Evolutionary conservation across 257 asterid species (phyloP).

Genomic region (Avicennia marina): DNA sequence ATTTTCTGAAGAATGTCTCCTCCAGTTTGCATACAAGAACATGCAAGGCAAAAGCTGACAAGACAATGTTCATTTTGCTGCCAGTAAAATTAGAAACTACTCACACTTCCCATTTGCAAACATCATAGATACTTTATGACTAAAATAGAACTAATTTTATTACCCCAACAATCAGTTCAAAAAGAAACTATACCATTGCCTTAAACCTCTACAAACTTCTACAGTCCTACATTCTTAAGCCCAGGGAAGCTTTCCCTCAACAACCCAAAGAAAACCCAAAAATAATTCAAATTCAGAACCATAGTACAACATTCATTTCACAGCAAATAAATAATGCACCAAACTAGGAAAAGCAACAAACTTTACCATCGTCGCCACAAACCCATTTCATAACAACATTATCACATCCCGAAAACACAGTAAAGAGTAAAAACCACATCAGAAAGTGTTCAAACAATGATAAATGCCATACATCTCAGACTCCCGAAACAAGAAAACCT

Average conservation of each 20-base stretch:
- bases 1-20: background rate
- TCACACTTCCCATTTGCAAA: background rate
- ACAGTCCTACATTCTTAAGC: background rate
- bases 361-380: constrained; percentile 17
- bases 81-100: background rate
- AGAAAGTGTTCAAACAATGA: background rate
- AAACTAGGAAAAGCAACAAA: constrained; percentile 17
- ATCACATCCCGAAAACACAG: constrained; percentile 5
- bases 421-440: background rate
- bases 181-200: background rate
- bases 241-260: background rate
- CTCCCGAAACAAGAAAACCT: background rate
- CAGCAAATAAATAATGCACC: constrained; percentile 10
- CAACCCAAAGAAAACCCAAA: background rate
- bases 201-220: background rate
- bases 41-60: background rate
- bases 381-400: constrained; percentile 19
- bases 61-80: background rate
- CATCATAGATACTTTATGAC: background rate
- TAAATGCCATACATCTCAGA: background rate
- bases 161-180: background rate
- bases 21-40: background rate
- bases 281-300: constrained; percentile 6
- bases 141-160: constrained; percentile 2
- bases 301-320: background rate